Conservation (phyloP, 306 rosid species). For the Potentilla sterilis region DNA sequence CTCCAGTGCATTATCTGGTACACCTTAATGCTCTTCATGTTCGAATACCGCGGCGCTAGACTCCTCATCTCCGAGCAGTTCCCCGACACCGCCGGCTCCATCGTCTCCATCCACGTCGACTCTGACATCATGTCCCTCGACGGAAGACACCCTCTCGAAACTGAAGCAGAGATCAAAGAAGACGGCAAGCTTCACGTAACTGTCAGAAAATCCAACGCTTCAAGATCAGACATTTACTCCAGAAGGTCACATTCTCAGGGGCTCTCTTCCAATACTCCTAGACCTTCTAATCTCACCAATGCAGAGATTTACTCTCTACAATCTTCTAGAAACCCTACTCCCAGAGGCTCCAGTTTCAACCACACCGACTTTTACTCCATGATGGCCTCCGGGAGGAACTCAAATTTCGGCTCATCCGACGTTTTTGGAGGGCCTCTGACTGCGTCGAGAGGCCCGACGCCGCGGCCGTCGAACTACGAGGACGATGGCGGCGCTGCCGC, state of each 20-base stretch:
- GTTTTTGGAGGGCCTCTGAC: conserved; percentile 67
- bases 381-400: conserved; percentile 74
- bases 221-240: conserved; percentile 67
- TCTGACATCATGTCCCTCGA: conserved; percentile 79
- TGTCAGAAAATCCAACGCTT: conserved; percentile 73
- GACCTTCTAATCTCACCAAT: conserved; percentile 77
- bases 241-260: conserved; percentile 75
- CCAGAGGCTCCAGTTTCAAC: conserved; percentile 81
- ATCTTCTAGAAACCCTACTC: conserved; percentile 72
- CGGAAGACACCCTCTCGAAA: conserved; percentile 65
- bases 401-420: conserved; percentile 63
- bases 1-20: conserved; percentile 94
- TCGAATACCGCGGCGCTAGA: conserved; percentile 73
- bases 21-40: conserved; percentile 76
- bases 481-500: conserved; percentile 43
- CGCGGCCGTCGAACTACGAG: conserved; percentile 65
- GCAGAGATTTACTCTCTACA: conserved; percentile 88
- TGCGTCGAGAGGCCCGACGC: conserved; percentile 76
- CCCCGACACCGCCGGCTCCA: conserved; percentile 79
- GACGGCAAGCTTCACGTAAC: conserved; percentile 86
- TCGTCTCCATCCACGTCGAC: conserved; percentile 85
- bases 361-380: conserved; percentile 79
- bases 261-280: conserved; percentile 60
- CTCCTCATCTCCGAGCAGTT: conserved; percentile 77
- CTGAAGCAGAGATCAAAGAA: conserved; percentile 68